Base-by-base conservation (phyloP, 306 rosid genomes). In the Gastrolobium bilobum region DNA sequence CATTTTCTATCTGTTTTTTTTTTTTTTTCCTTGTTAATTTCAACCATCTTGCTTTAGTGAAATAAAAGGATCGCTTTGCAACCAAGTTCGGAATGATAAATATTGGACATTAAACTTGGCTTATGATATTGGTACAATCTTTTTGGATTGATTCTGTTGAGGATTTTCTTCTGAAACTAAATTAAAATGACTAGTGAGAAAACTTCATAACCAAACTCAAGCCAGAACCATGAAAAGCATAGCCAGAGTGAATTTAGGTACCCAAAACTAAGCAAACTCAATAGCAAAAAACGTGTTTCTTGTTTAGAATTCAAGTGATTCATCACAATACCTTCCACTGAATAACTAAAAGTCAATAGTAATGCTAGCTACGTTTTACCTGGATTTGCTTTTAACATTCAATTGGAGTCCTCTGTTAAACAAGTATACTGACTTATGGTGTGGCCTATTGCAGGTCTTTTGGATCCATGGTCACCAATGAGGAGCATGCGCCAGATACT, bases 401-500 rank as follows among this genome's bases (percentile, higher is more conserved):
- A 56, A 7, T 40, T 11, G 54, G 31, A 60, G 37, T 69, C 29
- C 6, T 35, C 0, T 3, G 33, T 1, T 3, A 35, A 78, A 52
- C 53, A 69, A 20, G 48, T 4, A 50, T 3, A 69, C 10, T 73
- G 14, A 73, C 42, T 60, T 34, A 35, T 50, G 30, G 51, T 8
- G 61, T 74, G 77, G 20, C 3, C 1, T 13, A 56, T 43, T 60
- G 40, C 72, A 91, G 98, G 96, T 6, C 31, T 92, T 8, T 59
- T 92, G 63, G 98, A 94, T 42, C 93, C 97, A 0, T 53, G 90
- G 83, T 89, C 92, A 29, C 92, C 97, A 5, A 87, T 89, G 93
- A 89, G 92, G 68, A 88, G 94, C 11, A 88, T 94, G 97, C 79
- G 94, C 3, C 96, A 89, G 50, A 89, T 94, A 89, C 85, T 94